Conservation (phyloP, 1,284 basidiomycete genomes). For the Phaffia rhodozyma region DNA sequence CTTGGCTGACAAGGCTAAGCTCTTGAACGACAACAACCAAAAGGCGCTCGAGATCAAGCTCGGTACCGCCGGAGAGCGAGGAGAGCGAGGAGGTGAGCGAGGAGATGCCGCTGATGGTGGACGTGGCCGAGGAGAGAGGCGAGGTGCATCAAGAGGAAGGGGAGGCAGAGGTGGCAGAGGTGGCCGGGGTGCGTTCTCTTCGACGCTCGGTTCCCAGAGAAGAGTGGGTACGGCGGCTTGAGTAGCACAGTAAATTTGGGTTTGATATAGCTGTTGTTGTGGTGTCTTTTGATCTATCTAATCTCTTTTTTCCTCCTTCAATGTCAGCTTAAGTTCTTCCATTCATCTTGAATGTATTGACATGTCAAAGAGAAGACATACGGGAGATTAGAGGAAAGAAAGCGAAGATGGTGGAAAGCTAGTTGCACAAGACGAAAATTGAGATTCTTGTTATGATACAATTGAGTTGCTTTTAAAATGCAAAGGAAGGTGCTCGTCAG, state of each 20-base stretch:
- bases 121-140: slow-evolving; percentile 28
- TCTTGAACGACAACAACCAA: slow-evolving; percentile 90
- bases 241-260: not conserved
- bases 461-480: too few species aligned
- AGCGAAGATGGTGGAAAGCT: too few species aligned
- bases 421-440: too few species aligned
- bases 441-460: too few species aligned
- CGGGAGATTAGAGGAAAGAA: too few species aligned
- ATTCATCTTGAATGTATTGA: not conserved
- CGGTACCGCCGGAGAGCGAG: slow-evolving; percentile 45
- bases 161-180: slow-evolving; percentile 24
- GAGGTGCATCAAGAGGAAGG: slow-evolving; percentile 28
- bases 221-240: slow-evolving; percentile 5
- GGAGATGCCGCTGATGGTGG: slow-evolving; percentile 27
- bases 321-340: not conserved
- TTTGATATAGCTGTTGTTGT: too few species aligned
- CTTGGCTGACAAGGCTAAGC: slow-evolving; percentile 75
- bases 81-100: slow-evolving; percentile 44
- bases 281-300: not conserved
- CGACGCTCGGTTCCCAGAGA: slow-evolving; percentile 22
- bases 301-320: not conserved
- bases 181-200: slow-evolving; percentile 28
- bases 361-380: too few species aligned
- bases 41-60: slow-evolving; percentile 84
- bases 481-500: too few species aligned